Evolutionary conservation across 2,329 filamentous ascomycete species (phyloP).

Genomic region (Lasiodiplodia hormozganensis): DNA sequence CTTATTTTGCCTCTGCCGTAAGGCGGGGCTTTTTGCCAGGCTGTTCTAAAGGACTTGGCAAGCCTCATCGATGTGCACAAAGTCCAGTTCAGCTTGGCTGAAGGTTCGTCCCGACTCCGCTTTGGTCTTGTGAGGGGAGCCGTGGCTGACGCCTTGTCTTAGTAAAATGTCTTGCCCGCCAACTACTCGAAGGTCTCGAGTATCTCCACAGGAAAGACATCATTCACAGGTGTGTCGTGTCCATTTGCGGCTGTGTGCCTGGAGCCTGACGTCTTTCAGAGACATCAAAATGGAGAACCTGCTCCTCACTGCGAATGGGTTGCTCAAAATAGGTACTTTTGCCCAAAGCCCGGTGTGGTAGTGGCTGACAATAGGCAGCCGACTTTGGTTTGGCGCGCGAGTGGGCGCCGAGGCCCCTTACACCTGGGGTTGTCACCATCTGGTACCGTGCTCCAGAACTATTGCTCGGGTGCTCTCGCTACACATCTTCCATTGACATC

Average conservation of each 20-base stretch:
- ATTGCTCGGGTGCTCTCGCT: constrained; percentile 30
- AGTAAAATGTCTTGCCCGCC: constrained; percentile 46
- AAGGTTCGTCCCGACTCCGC: constrained; percentile 34
- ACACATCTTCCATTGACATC: constrained; percentile 31
- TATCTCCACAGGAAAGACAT: constrained; percentile 46
- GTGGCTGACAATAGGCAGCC: constrained; percentile 29
- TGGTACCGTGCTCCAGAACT: constrained; percentile 33
- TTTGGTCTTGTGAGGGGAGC: background rate
- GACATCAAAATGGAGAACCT: constrained; percentile 49
- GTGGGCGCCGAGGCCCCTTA: constrained; percentile 43
- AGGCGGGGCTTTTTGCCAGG: constrained; percentile 35
- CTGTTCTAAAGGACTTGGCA: constrained; percentile 40
- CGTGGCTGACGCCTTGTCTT: constrained; percentile 2
- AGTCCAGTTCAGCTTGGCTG: constrained; percentile 44
- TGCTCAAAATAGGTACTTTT: constrained; percentile 44
- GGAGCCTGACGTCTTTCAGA: constrained; percentile 31
- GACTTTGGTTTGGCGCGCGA: constrained; percentile 47
- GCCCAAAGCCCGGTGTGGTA: background rate
- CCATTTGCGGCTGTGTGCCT: constrained; percentile 19
- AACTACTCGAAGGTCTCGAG: constrained; percentile 47
- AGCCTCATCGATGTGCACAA: constrained; percentile 44
- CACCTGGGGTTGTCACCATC: constrained; percentile 37
- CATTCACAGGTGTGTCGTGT: constrained; percentile 37
- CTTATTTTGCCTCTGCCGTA: constrained; percentile 40
- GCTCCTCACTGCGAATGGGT: constrained; percentile 43